phyloP scores from a whole-genome alignment of 495 filamentous ascomycete genomes.

The Lineolata rhizophorae region DNA sequence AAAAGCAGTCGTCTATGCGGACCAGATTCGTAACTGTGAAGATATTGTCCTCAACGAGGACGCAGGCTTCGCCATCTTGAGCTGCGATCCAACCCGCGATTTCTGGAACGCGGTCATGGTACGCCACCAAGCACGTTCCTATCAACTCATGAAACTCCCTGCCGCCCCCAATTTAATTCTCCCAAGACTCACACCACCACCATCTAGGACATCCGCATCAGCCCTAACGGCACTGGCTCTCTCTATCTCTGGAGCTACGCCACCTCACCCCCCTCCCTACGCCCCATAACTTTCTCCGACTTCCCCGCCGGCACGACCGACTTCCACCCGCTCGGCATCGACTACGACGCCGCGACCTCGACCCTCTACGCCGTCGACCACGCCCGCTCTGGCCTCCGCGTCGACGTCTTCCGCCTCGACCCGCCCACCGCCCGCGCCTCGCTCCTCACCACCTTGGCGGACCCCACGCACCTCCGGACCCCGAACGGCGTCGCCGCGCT shows the following conservation, averaged over 20 bases:
- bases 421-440: background rate
- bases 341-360: constrained; percentile 16
- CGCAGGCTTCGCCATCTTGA: constrained; percentile 18
- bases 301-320: constrained; percentile 12
- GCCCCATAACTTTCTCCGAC: too few relatives aligned
- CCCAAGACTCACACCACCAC: background rate
- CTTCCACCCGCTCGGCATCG: constrained; percentile 26
- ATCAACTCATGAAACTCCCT: background rate
- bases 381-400: constrained; percentile 6
- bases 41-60: constrained; percentile 21
- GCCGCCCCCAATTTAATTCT: too few relatives aligned
- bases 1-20: constrained; percentile 15
- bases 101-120: constrained; percentile 28
- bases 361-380: constrained; percentile 19
- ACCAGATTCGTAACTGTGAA: constrained; percentile 25
- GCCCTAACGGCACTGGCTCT: background rate
- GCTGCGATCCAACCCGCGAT: constrained; percentile 23
- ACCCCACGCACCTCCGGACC: constrained; percentile 9
- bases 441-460: constrained; percentile 5
- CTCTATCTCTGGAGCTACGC: background rate
- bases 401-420: constrained; percentile 10
- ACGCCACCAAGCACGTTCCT: background rate
- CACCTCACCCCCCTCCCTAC: background rate
- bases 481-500: constrained; percentile 12
- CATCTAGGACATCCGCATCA: background rate